Conservation (phyloP, 2,329 filamentous ascomycete genomes). For the Apiospora koreana region DNA sequence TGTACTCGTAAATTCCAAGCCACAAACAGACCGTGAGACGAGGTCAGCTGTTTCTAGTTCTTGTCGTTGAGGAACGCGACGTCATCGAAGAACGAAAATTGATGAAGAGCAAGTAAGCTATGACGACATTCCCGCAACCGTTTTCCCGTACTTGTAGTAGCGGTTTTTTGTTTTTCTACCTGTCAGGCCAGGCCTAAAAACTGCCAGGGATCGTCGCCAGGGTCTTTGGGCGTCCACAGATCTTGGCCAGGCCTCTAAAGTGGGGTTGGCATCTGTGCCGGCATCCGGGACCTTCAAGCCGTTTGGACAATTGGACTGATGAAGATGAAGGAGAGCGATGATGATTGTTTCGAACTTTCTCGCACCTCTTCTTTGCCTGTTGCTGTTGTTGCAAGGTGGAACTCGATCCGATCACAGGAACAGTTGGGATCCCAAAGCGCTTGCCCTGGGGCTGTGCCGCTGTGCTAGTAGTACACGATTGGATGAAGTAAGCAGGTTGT, state of each 20-base stretch:
- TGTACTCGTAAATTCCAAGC: conserved; percentile 3
- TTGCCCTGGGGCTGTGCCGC: background rate
- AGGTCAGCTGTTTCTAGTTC: background rate
- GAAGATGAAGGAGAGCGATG: background rate
- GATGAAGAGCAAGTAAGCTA: background rate
- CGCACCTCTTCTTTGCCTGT: background rate
- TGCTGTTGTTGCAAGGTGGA: background rate
- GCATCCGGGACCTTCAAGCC: background rate
- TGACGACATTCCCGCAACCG: conserved; percentile 9
- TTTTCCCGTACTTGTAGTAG: background rate
- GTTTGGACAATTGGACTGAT: background rate
- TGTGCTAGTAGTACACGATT: background rate
- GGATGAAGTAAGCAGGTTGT: background rate
- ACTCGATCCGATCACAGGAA: background rate
- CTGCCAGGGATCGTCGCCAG: conserved; percentile 1
- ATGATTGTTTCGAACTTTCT: background rate
- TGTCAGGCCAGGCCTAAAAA: background rate
- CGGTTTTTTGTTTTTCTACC: background rate
- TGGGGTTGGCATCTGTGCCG: background rate
- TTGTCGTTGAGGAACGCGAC: background rate
- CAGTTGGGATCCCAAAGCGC: no score
- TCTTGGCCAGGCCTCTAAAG: background rate
- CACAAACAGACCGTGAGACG: background rate
- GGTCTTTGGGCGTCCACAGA: background rate
- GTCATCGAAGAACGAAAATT: background rate